These are phyloP conservation scores for Withania somnifera DNA, from an alignment of 305 asterid species.

Conservation along the genomic window DNA sequence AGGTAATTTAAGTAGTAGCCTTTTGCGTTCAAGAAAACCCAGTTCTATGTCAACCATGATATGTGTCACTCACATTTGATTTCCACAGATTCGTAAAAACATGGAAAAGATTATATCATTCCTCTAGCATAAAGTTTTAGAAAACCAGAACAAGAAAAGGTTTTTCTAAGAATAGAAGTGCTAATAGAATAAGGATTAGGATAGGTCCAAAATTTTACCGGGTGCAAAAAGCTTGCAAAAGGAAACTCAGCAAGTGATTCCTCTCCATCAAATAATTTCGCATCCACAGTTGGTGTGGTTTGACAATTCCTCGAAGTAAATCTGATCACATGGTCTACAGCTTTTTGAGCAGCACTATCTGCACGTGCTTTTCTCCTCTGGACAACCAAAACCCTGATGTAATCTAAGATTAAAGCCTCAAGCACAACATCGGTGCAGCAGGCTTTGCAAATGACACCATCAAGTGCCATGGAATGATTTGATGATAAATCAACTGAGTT, in stretches of 20 bases:
- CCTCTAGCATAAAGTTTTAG: neutral
- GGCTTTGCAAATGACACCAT: constrained; percentile 64
- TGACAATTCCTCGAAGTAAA: constrained; percentile 29
- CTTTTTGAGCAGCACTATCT: constrained; percentile 55
- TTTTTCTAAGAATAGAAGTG: neutral
- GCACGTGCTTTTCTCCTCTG: constrained; percentile 53
- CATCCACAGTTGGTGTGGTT: constrained; percentile 26
- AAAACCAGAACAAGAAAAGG: neutral
- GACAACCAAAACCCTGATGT: constrained; percentile 70
- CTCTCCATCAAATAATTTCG: constrained; percentile 55
- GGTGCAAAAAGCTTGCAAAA: constrained; percentile 75
- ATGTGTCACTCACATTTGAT: neutral
- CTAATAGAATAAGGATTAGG: neutral
- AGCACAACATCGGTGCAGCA: constrained; percentile 83
- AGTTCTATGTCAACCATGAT: neutral
- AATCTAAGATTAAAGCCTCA: constrained; percentile 68
- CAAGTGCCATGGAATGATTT: constrained; percentile 43
- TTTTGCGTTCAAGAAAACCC: neutral
- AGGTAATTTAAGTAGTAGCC: neutral
- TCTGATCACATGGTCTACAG: constrained; percentile 51
- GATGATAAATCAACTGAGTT: constrained; percentile 49
- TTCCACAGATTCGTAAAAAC: neutral
- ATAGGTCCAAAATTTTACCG: constrained; percentile 36
- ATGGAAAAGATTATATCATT: neutral
- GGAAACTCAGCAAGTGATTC: constrained; percentile 97